Conservation (phyloP, 345 rosid genomes). For the Syzygium aqueum region DNA sequence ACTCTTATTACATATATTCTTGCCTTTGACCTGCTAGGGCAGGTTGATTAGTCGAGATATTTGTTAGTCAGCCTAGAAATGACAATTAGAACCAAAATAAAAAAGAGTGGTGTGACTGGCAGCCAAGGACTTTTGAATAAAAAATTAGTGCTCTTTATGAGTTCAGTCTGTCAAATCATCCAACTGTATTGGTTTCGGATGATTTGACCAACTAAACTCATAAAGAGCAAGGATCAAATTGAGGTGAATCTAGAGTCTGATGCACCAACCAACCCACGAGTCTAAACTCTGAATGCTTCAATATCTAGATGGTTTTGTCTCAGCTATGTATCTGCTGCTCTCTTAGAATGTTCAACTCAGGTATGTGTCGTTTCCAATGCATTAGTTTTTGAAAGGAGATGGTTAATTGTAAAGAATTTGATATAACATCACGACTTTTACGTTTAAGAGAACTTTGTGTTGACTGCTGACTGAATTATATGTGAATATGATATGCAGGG, state of each 20-base stretch:
- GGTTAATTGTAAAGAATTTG: background rate
- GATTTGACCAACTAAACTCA: background rate
- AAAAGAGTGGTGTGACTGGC: background rate
- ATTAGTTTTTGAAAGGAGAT: background rate
- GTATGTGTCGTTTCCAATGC: background rate
- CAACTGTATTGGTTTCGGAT: background rate
- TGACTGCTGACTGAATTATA: background rate
- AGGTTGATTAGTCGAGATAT: background rate
- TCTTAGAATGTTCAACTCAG: background rate
- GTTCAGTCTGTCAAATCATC: no score
- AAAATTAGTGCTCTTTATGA: no score
- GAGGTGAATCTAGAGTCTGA: background rate
- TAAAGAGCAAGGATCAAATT: background rate
- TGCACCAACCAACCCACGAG: background rate
- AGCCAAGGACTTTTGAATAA: background rate
- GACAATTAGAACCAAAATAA: background rate
- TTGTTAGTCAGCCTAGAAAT: background rate
- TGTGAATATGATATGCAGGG: background rate
- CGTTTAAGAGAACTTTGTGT: background rate
- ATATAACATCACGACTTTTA: background rate
- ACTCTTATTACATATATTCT: background rate
- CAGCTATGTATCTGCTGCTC: background rate
- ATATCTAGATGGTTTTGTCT: background rate
- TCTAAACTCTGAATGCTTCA: background rate
- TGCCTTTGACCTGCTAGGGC: background rate